Evolutionary conservation across 2,329 filamentous ascomycete species (phyloP), one percentile per base, ranked within the genome.

Genomic region (Tolypocladium tropicale): DNA sequence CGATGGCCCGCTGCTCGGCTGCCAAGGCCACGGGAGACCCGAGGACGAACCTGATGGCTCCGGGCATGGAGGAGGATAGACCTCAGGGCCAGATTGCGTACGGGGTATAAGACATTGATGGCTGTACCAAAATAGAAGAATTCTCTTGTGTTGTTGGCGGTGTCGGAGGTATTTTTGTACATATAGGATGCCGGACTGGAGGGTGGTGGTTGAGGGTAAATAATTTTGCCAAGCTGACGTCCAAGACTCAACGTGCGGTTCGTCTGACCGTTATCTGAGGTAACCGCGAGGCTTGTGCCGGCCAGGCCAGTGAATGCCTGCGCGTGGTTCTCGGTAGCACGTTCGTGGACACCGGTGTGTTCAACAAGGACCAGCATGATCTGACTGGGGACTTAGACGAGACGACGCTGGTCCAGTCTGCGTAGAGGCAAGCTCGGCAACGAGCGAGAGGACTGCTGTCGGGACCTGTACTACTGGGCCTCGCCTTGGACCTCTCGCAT

Each of bases 1-100:
- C 94, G 57, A 99, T 99, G 94, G 94, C 94, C 58, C 89, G 94
- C 70, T 96, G 91, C 80, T 95, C 91, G 53, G 93, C 90, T 54
- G 89, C 92, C 63, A 97, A 96, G 82, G 88, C 87, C 57, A 85
- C 84, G 11, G 85, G 86, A 59, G 89, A 91, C 74, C 82, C 87
- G 56, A 79, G 88, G 71, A 91, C 84, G 55, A 90, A 91, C 74
- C 83, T 90, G 63, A 87, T 91, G 85, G 87, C 87, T 55, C 78
- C 86, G 25, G 88, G 88, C 55, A 79, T 83, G 70, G 78, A 81
- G 66, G 79, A 83, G 64, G 80, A 83, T 64, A 80, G 75, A 72
- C 81, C 81, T 4, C 77, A 81, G 76, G 81, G 81, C 53, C 81
- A 84, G 69, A 69, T 83, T 56, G 80, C 79, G 58, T 84, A 84